phyloP scores from a whole-genome alignment of 768 basidiomycete species.

The Cytidiella melzeri region DNA sequence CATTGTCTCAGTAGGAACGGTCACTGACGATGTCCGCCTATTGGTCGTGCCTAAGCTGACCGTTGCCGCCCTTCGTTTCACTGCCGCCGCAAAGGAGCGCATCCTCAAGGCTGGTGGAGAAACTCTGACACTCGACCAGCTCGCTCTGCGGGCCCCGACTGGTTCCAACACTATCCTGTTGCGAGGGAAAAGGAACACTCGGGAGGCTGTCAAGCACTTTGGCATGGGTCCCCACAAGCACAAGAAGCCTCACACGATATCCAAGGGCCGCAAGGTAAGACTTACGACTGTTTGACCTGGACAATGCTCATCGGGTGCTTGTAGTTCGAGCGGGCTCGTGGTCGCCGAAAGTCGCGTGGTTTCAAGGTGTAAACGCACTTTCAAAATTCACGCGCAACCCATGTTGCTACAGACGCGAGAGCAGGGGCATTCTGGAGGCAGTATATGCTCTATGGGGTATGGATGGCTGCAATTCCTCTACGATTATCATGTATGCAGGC shows the following conservation, averaged over 20 bases:
- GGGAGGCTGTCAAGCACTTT: slow-evolving; percentile 97
- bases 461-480: slow-evolving; percentile 16
- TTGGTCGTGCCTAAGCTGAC: slow-evolving; percentile 82
- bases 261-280: slow-evolving; percentile 90
- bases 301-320: neutral
- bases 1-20: slow-evolving; percentile 84
- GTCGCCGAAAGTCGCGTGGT: slow-evolving; percentile 96
- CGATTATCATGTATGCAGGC: slow-evolving; percentile 12
- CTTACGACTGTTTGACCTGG: slow-evolving; percentile 3
- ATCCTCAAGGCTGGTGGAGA: slow-evolving; percentile 96
- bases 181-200: slow-evolving; percentile 85
- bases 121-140: slow-evolving; percentile 91
- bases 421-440: slow-evolving; percentile 19
- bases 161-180: slow-evolving; percentile 93
- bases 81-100: slow-evolving; percentile 86
- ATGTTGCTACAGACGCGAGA: slow-evolving; percentile 9
- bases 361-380: slow-evolving; percentile 78
- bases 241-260: slow-evolving; percentile 95
- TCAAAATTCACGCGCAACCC: slow-evolving; percentile 30
- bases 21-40: slow-evolving; percentile 94
- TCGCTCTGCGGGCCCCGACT: slow-evolving; percentile 90
- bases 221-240: slow-evolving; percentile 98
- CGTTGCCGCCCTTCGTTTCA: slow-evolving; percentile 93
- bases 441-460: slow-evolving; percentile 26
- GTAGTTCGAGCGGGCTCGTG: slow-evolving; percentile 95